These are phyloP conservation scores for Pseudocercospora fuligena DNA, from an alignment of 2,329 filamentous ascomycete species.

Conservation along the genomic window DNA sequence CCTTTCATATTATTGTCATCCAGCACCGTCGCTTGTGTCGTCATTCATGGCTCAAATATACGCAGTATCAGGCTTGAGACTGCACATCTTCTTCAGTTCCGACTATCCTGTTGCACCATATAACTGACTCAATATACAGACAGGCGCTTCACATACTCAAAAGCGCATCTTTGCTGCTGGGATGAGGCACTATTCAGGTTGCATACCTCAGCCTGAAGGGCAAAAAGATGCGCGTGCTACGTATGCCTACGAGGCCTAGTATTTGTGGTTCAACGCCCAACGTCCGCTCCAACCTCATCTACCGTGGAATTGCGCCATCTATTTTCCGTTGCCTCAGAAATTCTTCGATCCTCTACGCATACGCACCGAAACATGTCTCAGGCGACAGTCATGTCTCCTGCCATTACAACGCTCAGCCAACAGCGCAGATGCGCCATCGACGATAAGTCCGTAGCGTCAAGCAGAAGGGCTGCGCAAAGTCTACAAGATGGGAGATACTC, in stretches of 20 bases:
- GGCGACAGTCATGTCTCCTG: background rate
- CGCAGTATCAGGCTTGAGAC: background rate
- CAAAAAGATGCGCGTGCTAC: background rate
- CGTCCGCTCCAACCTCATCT: constrained; percentile 8
- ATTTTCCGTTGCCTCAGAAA: constrained; percentile 4
- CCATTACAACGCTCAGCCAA: background rate
- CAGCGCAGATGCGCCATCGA: background rate
- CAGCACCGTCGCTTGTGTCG: background rate
- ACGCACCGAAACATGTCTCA: constrained; percentile 5
- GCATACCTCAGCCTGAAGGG: background rate
- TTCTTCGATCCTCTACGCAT: background rate
- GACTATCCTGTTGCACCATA: too few species aligned
- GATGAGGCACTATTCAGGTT: too few species aligned
- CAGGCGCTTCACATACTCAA: too few species aligned
- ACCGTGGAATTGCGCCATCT: constrained; percentile 6
- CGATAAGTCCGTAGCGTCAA: too few species aligned
- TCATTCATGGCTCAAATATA: background rate
- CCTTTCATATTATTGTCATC: background rate
- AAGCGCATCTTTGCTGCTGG: too few species aligned
- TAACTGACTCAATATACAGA: too few species aligned
- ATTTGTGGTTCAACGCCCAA: background rate
- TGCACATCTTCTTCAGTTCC: background rate
- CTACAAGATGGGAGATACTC: too few species aligned
- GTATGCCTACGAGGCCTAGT: background rate
- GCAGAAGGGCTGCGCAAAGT: too few species aligned